Percentiles rank a stretch among this genome's conserved stretches.
Conservation (phyloP, 768 basidiomycete genomes). For the Lactarius evosmus region DNA sequence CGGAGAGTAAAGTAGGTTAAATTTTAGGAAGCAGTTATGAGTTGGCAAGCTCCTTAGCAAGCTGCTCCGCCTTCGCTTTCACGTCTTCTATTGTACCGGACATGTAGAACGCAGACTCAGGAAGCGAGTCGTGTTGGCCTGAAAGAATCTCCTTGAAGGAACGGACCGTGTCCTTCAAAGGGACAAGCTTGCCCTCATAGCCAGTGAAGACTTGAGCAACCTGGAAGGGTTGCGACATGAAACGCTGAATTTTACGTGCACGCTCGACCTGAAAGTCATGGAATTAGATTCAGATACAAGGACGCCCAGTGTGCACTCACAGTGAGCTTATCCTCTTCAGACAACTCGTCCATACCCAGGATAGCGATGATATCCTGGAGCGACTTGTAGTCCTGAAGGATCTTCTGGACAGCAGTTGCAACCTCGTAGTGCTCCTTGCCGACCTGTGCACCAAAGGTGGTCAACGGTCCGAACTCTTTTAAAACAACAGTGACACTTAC, state of each 20-base stretch:
- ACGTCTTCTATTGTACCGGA: constrained; percentile 96
- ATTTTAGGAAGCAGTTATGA: constrained; percentile 30
- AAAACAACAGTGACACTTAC: constrained; percentile 44
- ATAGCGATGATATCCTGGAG: constrained; percentile 99
- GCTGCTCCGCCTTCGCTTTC: constrained; percentile 95
- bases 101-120: constrained; percentile 99
- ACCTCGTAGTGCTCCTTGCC: constrained; percentile 93
- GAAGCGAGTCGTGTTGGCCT: constrained; percentile 82
- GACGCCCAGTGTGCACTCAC: constrained; percentile 45
- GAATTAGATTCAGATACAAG: constrained; percentile 2
- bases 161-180: constrained; percentile 92
- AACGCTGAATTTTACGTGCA: constrained; percentile 97
- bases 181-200: constrained; percentile 95
- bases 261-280: constrained; percentile 71
- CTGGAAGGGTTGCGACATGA: constrained; percentile 99
- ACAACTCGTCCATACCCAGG: constrained; percentile 99
- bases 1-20: constrained; percentile 11
- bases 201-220: constrained; percentile 99
- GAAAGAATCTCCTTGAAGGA: constrained; percentile 98
- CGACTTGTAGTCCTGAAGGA: constrained; percentile 94
- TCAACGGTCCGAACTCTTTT: constrained; percentile 5
- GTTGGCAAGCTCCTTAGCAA: constrained; percentile 87
- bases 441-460: constrained; percentile 44
- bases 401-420: constrained; percentile 96
- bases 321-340: constrained; percentile 99